phyloP scores from a whole-genome alignment of 805 yeast species.

The Pichia manshurica region DNA sequence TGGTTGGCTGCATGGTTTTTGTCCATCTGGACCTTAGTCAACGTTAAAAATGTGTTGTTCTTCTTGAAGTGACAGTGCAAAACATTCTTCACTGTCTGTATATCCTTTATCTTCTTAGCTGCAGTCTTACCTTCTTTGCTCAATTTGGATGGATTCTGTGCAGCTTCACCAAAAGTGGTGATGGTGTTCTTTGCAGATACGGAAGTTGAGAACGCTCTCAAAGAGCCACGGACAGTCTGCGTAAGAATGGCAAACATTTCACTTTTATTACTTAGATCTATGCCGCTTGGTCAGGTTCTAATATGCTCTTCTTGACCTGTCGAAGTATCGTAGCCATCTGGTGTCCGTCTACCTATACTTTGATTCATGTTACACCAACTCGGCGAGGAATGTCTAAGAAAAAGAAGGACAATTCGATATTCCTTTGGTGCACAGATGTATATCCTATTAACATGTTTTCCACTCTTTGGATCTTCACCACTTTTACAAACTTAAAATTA shows the following conservation, averaged over 20 bases:
- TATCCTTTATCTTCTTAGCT: slow-evolving; percentile 16
- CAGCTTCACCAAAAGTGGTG: slow-evolving; percentile 27
- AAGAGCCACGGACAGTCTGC: neutral
- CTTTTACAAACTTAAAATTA: too few species aligned
- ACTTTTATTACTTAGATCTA: too few species aligned
- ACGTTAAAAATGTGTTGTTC: slow-evolving; percentile 78
- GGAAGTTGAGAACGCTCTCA: slow-evolving; percentile 7
- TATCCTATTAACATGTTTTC: too few species aligned
- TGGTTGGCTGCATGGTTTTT: slow-evolving; percentile 51
- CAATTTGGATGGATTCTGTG: slow-evolving; percentile 15
- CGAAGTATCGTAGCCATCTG: too few species aligned
- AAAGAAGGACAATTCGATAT: too few species aligned
- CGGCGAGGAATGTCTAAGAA: too few species aligned
- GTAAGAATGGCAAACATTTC: neutral
- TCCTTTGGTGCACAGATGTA: too few species aligned
- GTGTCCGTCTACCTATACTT: too few species aligned
- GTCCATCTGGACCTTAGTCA: slow-evolving; percentile 67
- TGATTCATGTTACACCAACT: too few species aligned
- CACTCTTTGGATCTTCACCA: too few species aligned
- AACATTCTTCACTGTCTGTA: slow-evolving; percentile 52
- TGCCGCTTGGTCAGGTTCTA: too few species aligned
- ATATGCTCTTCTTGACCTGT: too few species aligned
- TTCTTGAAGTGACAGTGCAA: slow-evolving; percentile 71
- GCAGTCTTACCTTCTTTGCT: slow-evolving; percentile 7
- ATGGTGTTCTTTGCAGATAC: neutral